phyloP scores from a whole-genome alignment of 2,329 filamentous ascomycete genomes.

The Pseudocercospora fuligena region DNA sequence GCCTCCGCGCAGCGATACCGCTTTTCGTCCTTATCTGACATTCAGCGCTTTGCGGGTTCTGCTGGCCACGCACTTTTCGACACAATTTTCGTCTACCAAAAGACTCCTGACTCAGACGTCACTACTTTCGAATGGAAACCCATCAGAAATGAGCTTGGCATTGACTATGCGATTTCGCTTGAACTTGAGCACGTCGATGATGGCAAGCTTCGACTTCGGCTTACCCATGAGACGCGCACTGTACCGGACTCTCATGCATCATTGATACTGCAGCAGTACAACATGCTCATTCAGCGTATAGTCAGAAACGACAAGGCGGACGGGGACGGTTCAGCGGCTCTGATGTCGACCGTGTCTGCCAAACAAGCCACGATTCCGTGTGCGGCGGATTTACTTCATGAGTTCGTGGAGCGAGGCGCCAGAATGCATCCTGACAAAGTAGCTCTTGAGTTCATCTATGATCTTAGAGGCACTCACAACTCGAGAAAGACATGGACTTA shows the following conservation, averaged over 20 bases:
- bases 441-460: conserved; percentile 71
- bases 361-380: conserved; percentile 62
- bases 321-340: not conserved
- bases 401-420: conserved; percentile 74
- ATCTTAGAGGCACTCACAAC: conserved; percentile 53
- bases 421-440: conserved; percentile 59
- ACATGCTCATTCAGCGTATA: conserved; percentile 66
- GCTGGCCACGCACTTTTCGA: conserved; percentile 75
- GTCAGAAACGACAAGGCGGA: conserved; percentile 39
- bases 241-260: conserved; percentile 71
- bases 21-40: conserved; percentile 69
- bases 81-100: conserved; percentile 84
- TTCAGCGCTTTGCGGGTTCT: conserved; percentile 73
- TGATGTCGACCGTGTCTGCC: conserved; percentile 66
- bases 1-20: conserved; percentile 70
- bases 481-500: conserved; percentile 72
- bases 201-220: conserved; percentile 61
- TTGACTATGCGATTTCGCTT: conserved; percentile 80
- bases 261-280: conserved; percentile 72
- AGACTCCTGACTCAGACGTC: conserved; percentile 40
- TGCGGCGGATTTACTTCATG: conserved; percentile 68
- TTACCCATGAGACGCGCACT: conserved; percentile 69
- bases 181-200: conserved; percentile 68
- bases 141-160: conserved; percentile 67
- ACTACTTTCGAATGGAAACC: conserved; percentile 60